Conservation (phyloP, 2,329 filamentous ascomycete species). For the Fusarium brevicatenulatum region DNA sequence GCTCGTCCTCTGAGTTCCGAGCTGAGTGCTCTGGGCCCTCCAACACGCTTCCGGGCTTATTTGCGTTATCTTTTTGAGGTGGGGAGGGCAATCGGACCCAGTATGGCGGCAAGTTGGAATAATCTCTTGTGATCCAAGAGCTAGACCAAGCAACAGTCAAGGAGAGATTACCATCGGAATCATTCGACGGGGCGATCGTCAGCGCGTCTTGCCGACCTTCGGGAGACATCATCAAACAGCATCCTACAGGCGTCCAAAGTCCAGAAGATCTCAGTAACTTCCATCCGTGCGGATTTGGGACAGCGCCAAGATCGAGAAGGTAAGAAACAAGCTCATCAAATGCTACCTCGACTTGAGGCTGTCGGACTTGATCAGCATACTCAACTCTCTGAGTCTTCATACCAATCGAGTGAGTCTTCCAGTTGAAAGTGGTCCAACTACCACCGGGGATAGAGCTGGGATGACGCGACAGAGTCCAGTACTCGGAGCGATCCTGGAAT, state of each 20-base stretch:
- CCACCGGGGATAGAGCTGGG: slow-evolving; percentile 67
- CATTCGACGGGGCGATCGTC: slow-evolving; percentile 64
- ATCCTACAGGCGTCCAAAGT: slow-evolving; percentile 69
- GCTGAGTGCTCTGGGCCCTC: neutral
- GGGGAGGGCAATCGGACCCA: slow-evolving; percentile 63
- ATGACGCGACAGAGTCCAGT: slow-evolving; percentile 65
- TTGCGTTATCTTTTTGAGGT: neutral
- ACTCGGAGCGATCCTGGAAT: slow-evolving; percentile 61
- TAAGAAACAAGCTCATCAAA: slow-evolving; percentile 72
- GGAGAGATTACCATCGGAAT: slow-evolving; percentile 69
- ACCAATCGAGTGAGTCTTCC: slow-evolving; percentile 71
- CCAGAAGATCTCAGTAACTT: slow-evolving; percentile 65
- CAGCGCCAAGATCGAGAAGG: slow-evolving; percentile 70
- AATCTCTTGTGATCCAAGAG: slow-evolving; percentile 63
- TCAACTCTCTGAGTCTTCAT: slow-evolving; percentile 71
- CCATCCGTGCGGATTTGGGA: slow-evolving; percentile 69
- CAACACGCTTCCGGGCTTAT: neutral
- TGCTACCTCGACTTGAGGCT: slow-evolving; percentile 62
- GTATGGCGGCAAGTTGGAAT: slow-evolving; percentile 65
- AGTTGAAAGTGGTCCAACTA: slow-evolving; percentile 73
- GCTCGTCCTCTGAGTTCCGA: neutral
- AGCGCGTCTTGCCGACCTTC: slow-evolving; percentile 61
- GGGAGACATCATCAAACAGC: slow-evolving; percentile 64
- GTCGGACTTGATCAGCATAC: slow-evolving; percentile 66
- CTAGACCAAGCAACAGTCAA: slow-evolving; percentile 66